phyloP scores from a whole-genome alignment of 306 rosid genomes.

The Cucurbita moschata region DNA sequence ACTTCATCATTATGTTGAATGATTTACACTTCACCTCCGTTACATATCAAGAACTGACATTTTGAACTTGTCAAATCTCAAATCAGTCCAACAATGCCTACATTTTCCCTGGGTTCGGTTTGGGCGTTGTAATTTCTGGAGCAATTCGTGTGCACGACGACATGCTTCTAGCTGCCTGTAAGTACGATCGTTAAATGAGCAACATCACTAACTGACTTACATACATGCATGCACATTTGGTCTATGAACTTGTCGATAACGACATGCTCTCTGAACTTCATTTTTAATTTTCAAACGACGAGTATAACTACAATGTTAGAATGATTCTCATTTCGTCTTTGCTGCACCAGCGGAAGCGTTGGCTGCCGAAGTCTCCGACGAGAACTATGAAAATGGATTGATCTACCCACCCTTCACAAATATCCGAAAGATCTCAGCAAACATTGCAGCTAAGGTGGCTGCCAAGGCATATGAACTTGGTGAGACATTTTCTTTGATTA shows the following conservation, averaged over 20 bases:
- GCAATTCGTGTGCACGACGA: slow-evolving; percentile 85
- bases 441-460: slow-evolving; percentile 76
- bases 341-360: slow-evolving; percentile 54
- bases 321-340: background rate
- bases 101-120: slow-evolving; percentile 82
- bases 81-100: slow-evolving; percentile 85
- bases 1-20: background rate
- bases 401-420: slow-evolving; percentile 58
- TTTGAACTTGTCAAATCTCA: slow-evolving; percentile 6
- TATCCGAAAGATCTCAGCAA: slow-evolving; percentile 77
- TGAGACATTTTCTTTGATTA: slow-evolving; percentile 12
- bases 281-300: background rate
- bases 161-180: slow-evolving; percentile 90
- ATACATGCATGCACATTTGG: background rate
- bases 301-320: background rate
- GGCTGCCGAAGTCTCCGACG: slow-evolving; percentile 54
- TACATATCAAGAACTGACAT: background rate
- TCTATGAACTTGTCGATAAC: background rate
- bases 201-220: background rate
- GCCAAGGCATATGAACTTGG: slow-evolving; percentile 87
- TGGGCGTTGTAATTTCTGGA: slow-evolving; percentile 79
- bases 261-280: background rate
- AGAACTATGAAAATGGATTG: slow-evolving; percentile 42
- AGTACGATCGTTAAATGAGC: slow-evolving; percentile 19
- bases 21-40: background rate